Conservation (phyloP, 805 yeast genomes). For the Wickerhamomyces subpelliculosus region DNA sequence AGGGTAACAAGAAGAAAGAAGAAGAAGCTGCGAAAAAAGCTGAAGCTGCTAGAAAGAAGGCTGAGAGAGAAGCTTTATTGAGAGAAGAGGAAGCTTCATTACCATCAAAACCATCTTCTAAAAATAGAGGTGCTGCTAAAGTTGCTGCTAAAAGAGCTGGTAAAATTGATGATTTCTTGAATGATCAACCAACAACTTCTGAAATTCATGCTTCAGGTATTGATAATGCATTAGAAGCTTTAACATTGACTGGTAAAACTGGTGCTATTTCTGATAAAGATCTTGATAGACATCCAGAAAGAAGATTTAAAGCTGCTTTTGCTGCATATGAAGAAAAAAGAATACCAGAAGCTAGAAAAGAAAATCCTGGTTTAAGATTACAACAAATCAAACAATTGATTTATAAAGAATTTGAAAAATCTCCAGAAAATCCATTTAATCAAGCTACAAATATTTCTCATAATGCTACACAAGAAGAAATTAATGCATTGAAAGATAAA, state of each 20-base stretch:
- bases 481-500: constrained; percentile 37
- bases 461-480: constrained; percentile 54
- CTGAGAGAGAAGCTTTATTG: constrained; percentile 68
- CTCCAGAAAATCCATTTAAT: constrained; percentile 80
- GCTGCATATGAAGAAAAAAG: constrained; percentile 66
- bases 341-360: constrained; percentile 65
- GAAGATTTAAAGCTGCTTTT: constrained; percentile 78
- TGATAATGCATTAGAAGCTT: constrained; percentile 73
- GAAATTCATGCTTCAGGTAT: constrained; percentile 67
- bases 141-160: constrained; percentile 54
- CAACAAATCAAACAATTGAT: constrained; percentile 71
- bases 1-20: constrained; percentile 61
- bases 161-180: constrained; percentile 63
- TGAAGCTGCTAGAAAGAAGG: constrained; percentile 72
- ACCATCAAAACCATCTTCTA: constrained; percentile 50
- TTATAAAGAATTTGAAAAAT: constrained; percentile 75
- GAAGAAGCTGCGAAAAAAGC: constrained; percentile 63
- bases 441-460: constrained; percentile 52
- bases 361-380: constrained; percentile 72
- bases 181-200: constrained; percentile 39
- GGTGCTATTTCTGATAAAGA: constrained; percentile 54
- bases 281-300: constrained; percentile 82
- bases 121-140: constrained; percentile 64
- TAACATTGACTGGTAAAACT: constrained; percentile 53
- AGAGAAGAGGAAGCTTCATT: constrained; percentile 58